Evolutionary conservation across 2,329 filamentous ascomycete genomes (phyloP), one percentile per base, ranked within the genome.

Genomic region (Fusarium robinianum): DNA sequence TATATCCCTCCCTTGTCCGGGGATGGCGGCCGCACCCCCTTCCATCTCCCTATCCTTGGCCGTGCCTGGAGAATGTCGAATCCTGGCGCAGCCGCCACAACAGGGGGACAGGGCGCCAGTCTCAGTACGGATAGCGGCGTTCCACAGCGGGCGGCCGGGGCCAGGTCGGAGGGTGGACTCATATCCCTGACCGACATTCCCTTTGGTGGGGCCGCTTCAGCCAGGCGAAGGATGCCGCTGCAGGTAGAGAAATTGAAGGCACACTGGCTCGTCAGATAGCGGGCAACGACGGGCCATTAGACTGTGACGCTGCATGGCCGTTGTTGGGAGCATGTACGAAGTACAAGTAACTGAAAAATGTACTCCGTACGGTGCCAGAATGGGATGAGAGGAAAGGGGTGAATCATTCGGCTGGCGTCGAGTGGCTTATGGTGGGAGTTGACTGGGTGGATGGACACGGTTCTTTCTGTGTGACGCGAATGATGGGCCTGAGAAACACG

Each of bases 101-200:
- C 42, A 52, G 37, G 49, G 52, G 33, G 36, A 48, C n/a, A n/a
- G 31, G 45, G 38, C 44, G 40, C 41, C 50, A 51, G 50, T 55
- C 50, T 49, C 34, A 48, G 46, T 51, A 22, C 24, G 42, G 49
- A 40, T 39, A 49, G 41, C 37, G 48, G 53, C 41, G 55, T 56
- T 42, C 57, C 51, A 53, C 49, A 55, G 40, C 44, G 40, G 49
- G 46, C 41, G 53, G 52, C 36, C 26, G 32, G 56, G 42, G 44
- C 31, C 40, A 32, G 34, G 35, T 22, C 30, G 38, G 43, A 40
- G 42, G 41, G 60, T 59, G 57, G 54, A 33, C 49, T 52, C 46
- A 53, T 45, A 63, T 63, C 61, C 61, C 61, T 63, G 61, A 61
- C 61, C 61, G 61, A 63, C 61, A 61, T 61, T 63, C 54, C 39